phyloP scores from a whole-genome alignment of 2,329 filamentous ascomycete species.

The Alternaria gaisen region DNA sequence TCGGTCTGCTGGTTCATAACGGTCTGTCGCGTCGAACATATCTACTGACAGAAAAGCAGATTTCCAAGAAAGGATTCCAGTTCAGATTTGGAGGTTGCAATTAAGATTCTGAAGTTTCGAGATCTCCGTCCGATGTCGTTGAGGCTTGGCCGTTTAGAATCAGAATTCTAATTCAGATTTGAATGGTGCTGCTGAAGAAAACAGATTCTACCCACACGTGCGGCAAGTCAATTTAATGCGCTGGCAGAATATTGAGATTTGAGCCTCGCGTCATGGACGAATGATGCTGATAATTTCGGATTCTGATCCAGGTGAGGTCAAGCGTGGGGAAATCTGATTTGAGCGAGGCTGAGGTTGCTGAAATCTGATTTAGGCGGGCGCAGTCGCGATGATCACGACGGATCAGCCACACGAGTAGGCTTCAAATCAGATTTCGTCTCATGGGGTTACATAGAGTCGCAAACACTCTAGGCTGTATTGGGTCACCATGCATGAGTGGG shows the following conservation, averaged over 20 bases:
- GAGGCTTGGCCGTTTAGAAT: background rate
- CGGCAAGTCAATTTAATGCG: no score
- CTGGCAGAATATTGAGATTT: background rate
- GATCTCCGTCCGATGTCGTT: background rate
- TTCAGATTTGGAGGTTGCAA: background rate
- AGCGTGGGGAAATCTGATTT: background rate
- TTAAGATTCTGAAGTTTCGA: no score
- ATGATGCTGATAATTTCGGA: background rate
- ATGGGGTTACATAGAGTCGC: background rate
- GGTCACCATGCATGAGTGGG: background rate
- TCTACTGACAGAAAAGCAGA: background rate
- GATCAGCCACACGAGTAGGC: background rate
- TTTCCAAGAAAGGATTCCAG: background rate
- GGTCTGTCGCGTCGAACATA: background rate
- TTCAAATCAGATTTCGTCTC: background rate
- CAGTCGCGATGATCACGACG: background rate
- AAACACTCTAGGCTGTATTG: background rate
- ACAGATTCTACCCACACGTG: background rate
- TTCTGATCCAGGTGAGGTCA: background rate
- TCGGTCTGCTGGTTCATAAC: background rate
- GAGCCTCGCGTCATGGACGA: background rate
- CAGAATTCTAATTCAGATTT: background rate
- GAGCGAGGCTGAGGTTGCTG: background rate
- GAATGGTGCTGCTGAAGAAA: background rate
- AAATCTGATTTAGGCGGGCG: background rate